These are phyloP conservation scores for Zostera marina DNA, from an alignment of 116 monocot species.

Conservation along the genomic window DNA sequence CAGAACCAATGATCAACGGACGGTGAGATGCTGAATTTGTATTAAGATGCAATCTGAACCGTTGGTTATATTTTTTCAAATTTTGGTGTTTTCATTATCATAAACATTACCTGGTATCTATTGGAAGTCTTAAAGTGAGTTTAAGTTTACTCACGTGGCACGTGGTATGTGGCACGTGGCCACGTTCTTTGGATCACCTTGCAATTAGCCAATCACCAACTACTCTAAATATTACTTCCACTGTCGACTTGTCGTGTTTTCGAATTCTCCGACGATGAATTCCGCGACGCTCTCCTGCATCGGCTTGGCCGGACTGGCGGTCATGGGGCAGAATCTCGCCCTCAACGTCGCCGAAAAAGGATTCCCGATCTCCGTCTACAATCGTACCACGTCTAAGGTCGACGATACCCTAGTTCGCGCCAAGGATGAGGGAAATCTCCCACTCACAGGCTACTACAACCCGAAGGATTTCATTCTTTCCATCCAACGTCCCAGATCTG, in stretches of 20 bases:
- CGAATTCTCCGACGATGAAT: not conserved
- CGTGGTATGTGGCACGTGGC: no score
- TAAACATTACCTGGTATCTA: no score
- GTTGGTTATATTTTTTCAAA: no score
- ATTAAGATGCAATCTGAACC: no score
- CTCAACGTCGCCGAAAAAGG: slow-evolving; percentile 26
- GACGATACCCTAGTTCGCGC: slow-evolving; percentile 19
- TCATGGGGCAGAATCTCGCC: slow-evolving; percentile 27
- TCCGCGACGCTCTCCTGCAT: slow-evolving; percentile 13
- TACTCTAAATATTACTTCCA: no score
- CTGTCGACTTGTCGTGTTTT: not conserved
- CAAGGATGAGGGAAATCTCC: slow-evolving; percentile 10
- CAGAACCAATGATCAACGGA: no score
- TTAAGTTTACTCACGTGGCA: no score
- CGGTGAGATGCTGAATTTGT: no score
- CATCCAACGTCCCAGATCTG: slow-evolving; percentile 12
- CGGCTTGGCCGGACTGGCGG: slow-evolving; percentile 21
- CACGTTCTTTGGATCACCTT: no score
- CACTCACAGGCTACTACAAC: slow-evolving; percentile 8
- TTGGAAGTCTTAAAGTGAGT: no score
- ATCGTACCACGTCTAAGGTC: slow-evolving; percentile 17
- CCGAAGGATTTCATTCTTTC: slow-evolving; percentile 20
- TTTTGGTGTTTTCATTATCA: no score
- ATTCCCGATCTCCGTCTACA: slow-evolving; percentile 28
- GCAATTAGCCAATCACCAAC: no score